Evolutionary conservation across 257 asterid species (phyloP), one percentile per base, ranked within the genome.

Genomic region (Plectranthus barbatus): DNA sequence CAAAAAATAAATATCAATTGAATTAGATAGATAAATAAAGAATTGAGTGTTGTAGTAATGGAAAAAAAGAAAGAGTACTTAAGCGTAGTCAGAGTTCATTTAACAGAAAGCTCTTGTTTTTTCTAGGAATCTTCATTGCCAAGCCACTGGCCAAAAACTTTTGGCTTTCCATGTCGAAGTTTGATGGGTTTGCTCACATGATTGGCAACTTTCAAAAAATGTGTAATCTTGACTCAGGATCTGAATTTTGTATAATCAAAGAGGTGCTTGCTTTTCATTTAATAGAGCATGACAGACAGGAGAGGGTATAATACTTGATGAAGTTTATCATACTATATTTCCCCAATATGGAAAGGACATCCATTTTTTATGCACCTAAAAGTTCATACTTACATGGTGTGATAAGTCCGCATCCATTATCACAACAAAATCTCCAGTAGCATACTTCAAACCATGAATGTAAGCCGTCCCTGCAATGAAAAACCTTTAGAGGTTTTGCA

Each of bases 321-420:
- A 8, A 20, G 26, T 66, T 54, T 31, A 19, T 62, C 24, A 8
- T 48, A 26, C 60, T 13, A 41, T 36, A 21, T 44, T 37, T 66
- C 62, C 53, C 51, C 21, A 33, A 50, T 29, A 62, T 52, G 40
- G 21, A 12, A 63, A n/a, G 36, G 14, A 46, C 55, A 9, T 54
- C 31, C 31, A 18, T 41, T 4, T 9, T 18, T 1, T 9, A 52
- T 52, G 65, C 54, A 66, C 61, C 53, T 62, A 56, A 49, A 26
- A 45, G 49, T 1, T 64, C 15, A 60, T 60, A 80, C 99, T 79
- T 79, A 89, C 99, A 81, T 90, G 97, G 80, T 93, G 99, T 3
- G 99, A 93, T 47, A 93, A 81, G 76, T 93, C 99, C 26, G 99
- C 99, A 77, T 93, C 99, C 99, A 93, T 93, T 59, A 93, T 93